Base-by-base conservation (phyloP, 1,284 basidiomycete species). In the Microbotryum intermedium region DNA sequence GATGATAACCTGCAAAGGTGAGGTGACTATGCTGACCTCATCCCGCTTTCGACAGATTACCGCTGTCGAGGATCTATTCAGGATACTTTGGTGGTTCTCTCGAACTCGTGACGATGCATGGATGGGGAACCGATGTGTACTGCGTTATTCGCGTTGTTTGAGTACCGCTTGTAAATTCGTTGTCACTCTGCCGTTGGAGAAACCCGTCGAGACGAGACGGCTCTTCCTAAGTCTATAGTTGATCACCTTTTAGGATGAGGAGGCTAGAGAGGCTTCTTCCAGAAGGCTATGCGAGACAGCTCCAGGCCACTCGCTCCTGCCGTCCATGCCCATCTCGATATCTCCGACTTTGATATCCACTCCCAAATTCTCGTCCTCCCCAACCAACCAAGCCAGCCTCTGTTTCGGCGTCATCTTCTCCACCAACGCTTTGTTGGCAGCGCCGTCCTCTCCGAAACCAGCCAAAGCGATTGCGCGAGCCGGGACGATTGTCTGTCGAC, bases 91-190 rank as follows among this genome's bases (percentile, higher is more conserved):
- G 85, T 42, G 85, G 87, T 39, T 83, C 85, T 5, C 76, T 90
- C 28, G 84, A 89, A 68, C 76, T 91, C 45, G 80, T 85, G 63
- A 83, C 85, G 1, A 73, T 91, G 57, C 85, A 88, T 70, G 87
- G 88, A 29, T 88, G 86, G 85, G 88, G 88, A 0, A 86, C 83
- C 43, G 88, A 90, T 69, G 84, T 86, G 8, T 85, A 86, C 69
- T 75, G 89, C 13, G 59, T 61, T 8, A 30, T 64, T n/a, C 50
- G 25, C 23, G 26, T 51, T 29, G 50, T 51, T 39, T 39, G 34
- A 39, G 34, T n/a, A n/a, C n/a, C n/a, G n/a, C n/a, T n/a, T n/a
- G n/a, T 39, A 39, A 39, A 39, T 39, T 11, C 11, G 34, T n/a
- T n/a, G n/a, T n/a, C n/a, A n/a, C n/a, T n/a, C n/a, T n/a, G n/a